A percentile compares a stretch with the other conserved stretches of the same genome.
Conservation (phyloP, 2,329 filamentous ascomycete genomes). For the Chaetomiaceae sp. region DNA sequence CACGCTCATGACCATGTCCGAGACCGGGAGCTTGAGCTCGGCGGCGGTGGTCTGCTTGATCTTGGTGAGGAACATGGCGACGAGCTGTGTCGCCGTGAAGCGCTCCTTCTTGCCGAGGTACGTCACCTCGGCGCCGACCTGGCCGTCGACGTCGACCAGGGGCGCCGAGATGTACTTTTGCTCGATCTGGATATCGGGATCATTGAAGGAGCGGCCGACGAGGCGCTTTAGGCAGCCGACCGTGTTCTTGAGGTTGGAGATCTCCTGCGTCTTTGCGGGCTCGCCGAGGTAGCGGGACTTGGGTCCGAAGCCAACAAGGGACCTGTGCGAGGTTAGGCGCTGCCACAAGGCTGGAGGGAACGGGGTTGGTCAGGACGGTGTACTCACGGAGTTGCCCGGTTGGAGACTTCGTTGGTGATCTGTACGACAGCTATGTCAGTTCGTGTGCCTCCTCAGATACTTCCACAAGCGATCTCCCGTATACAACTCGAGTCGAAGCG, state of each 20-base stretch:
- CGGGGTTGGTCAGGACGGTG: neutral
- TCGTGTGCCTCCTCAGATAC: neutral
- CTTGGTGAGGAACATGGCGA: slow-evolving; percentile 94
- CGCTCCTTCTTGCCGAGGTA: slow-evolving; percentile 93
- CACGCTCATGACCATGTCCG: slow-evolving; percentile 89
- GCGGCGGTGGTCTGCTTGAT: slow-evolving; percentile 81
- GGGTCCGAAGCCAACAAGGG: slow-evolving; percentile 90
- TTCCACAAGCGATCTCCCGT: slow-evolving; percentile 2
- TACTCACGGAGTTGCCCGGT: slow-evolving; percentile 94
- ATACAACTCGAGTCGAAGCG: neutral
- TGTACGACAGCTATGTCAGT: slow-evolving; percentile 36
- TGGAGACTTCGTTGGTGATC: slow-evolving; percentile 99
- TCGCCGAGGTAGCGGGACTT: slow-evolving; percentile 94
- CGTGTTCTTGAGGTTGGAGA: slow-evolving; percentile 99
- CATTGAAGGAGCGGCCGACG: slow-evolving; percentile 77
- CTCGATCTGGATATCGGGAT: slow-evolving; percentile 91
- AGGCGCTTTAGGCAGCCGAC: slow-evolving; percentile 90
- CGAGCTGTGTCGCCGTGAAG: slow-evolving; percentile 90
- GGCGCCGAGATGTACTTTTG: slow-evolving; percentile 83
- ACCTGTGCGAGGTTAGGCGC: slow-evolving; percentile 47
- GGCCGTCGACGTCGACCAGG: slow-evolving; percentile 85
- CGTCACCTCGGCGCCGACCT: slow-evolving; percentile 88
- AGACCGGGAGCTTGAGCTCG: slow-evolving; percentile 87
- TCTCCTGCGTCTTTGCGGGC: slow-evolving; percentile 95
- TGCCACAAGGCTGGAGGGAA: slow-evolving; percentile 1